A percentile compares a stretch with the other conserved stretches of the same genome.
Evolutionary conservation across 345 rosid genomes (phyloP).

Genomic region (Pistacia integerrima): DNA sequence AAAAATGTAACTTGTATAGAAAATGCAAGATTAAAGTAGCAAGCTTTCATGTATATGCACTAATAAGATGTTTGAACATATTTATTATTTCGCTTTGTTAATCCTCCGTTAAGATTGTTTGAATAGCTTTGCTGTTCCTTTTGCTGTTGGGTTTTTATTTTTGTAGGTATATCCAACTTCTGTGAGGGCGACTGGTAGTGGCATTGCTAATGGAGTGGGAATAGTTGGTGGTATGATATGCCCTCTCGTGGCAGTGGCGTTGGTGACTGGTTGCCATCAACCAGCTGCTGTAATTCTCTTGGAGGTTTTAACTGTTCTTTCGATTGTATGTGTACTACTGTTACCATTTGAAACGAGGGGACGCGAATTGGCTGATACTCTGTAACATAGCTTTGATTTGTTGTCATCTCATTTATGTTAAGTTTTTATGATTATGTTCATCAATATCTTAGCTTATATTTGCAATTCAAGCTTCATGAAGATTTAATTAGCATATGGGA

Average conservation of each 20-base stretch:
- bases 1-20: neutral
- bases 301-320: constrained; percentile 34
- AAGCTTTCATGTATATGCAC: too few species aligned
- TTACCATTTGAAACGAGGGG: constrained; percentile 65
- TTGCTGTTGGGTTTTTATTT: neutral
- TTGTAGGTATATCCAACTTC: constrained; percentile 59
- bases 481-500: too few species aligned
- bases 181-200: constrained; percentile 59
- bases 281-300: constrained; percentile 42
- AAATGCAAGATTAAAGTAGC: too few species aligned
- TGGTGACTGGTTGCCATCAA: constrained; percentile 39
- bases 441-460: neutral
- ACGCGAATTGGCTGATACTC: constrained; percentile 35
- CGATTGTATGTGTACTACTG: constrained; percentile 38
- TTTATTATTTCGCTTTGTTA: too few species aligned
- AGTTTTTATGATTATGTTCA: neutral
- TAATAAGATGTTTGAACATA: too few species aligned
- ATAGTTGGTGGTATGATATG: constrained; percentile 65
- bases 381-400: neutral
- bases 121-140: neutral
- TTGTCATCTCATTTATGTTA: too few species aligned
- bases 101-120: too few species aligned
- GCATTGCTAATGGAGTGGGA: constrained; percentile 57
- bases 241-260: constrained; percentile 46
- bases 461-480: too few species aligned